Evolutionary conservation across 306 rosid genomes (phyloP).

Genomic region (Clitoria ternatea): DNA sequence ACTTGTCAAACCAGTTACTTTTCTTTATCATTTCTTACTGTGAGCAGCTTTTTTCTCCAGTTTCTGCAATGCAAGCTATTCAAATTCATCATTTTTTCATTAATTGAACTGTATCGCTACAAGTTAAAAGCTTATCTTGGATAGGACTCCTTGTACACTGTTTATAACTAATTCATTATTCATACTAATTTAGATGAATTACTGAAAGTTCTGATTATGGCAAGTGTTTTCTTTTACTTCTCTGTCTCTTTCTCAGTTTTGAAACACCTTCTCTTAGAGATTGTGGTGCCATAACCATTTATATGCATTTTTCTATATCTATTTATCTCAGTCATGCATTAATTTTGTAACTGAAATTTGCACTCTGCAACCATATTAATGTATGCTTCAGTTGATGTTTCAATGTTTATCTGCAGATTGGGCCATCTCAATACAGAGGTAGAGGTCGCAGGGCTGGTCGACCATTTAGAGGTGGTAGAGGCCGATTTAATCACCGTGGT

Average conservation of each 20-base stretch:
- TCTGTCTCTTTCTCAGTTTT: background rate
- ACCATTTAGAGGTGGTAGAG: constrained; percentile 51
- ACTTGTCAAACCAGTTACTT: background rate
- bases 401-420: constrained; percentile 52
- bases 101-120: background rate
- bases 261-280: background rate
- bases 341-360: background rate
- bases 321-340: background rate
- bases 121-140: background rate
- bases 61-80: background rate
- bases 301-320: background rate
- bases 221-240: background rate
- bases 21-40: background rate
- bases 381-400: constrained; percentile 34
- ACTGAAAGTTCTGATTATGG: background rate
- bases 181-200: background rate
- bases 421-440: constrained; percentile 52
- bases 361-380: constrained; percentile 14
- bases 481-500: constrained; percentile 12
- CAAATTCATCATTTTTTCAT: background rate
- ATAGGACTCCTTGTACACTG: background rate
- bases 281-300: constrained; percentile 3
- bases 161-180: background rate
- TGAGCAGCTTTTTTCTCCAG: background rate
- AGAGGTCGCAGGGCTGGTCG: constrained; percentile 59